Evolutionary conservation across 2,329 filamentous ascomycete genomes (phyloP).

Genomic region (Phoma sp.): DNA sequence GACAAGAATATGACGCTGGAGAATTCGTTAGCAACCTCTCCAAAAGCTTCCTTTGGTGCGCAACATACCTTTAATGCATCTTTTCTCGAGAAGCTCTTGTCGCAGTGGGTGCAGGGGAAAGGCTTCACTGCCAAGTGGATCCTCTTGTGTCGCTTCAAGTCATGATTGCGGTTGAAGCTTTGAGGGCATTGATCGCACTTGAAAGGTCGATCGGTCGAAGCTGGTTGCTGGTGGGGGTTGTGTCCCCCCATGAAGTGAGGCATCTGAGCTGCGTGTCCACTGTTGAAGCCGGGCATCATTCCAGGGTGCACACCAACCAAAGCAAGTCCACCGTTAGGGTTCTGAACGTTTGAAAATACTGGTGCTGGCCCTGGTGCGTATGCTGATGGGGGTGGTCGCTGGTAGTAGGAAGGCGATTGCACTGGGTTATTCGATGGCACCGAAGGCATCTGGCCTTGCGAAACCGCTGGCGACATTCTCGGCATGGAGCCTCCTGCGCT

Average conservation of each 20-base stretch:
- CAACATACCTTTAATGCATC: conserved; percentile 89
- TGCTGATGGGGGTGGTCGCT: conserved; percentile 53
- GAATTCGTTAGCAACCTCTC: conserved; percentile 31
- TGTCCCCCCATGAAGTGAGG: conserved; percentile 66
- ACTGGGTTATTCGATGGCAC: conserved; percentile 57
- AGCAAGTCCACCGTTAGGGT: conserved; percentile 74
- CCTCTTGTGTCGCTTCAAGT: conserved; percentile 92
- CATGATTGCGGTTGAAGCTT: conserved; percentile 95
- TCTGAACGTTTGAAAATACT: conserved; percentile 80
- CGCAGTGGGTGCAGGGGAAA: conserved; percentile 88
- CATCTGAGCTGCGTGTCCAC: conserved; percentile 68
- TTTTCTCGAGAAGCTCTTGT: conserved; percentile 96
- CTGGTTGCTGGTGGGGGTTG: conserved; percentile 58
- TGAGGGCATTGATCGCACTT: conserved; percentile 92
- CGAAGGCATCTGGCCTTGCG: conserved; percentile 53
- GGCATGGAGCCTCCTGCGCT: conserved; percentile 55
- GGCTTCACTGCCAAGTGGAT: conserved; percentile 97
- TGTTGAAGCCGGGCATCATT: conserved; percentile 68
- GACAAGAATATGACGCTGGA: conserved; percentile 70
- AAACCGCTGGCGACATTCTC: conserved; percentile 62
- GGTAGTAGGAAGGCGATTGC: conserved; percentile 57
- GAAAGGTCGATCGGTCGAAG: conserved; percentile 83
- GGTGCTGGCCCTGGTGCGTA: conserved; percentile 63
- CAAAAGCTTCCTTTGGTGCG: conserved; percentile 30
- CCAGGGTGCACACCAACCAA: conserved; percentile 68